Evolutionary conservation across 1,284 basidiomycete genomes (phyloP).

Genomic region (Vanrija sp.): DNA sequence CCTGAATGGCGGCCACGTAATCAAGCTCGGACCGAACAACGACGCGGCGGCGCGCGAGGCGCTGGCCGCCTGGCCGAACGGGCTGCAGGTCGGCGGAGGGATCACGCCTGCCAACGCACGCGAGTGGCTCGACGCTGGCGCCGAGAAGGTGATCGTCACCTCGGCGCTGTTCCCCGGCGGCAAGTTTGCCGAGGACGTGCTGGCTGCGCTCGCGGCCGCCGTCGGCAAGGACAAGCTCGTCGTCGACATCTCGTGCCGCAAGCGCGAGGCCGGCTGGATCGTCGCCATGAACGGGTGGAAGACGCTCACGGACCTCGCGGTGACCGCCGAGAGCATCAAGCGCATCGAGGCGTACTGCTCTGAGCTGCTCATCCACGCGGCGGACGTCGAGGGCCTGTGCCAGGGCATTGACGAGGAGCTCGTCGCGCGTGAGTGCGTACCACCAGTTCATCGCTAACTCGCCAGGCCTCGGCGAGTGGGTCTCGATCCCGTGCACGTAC

Average conservation of each 20-base stretch:
- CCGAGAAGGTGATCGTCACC: slow-evolving; percentile 95
- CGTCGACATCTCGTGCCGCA: slow-evolving; percentile 94
- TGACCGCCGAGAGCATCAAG: slow-evolving; percentile 54
- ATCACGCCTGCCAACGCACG: slow-evolving; percentile 76
- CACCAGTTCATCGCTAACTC: too few species aligned
- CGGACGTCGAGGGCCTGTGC: slow-evolving; percentile 96
- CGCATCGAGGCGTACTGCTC: slow-evolving; percentile 53
- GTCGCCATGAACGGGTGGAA: slow-evolving; percentile 99
- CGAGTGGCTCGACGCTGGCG: slow-evolving; percentile 83
- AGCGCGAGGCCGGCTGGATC: slow-evolving; percentile 73
- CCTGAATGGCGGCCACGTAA: slow-evolving; percentile 87
- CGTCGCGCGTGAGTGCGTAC: slow-evolving; percentile 67
- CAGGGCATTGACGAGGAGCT: slow-evolving; percentile 92
- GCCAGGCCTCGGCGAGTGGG: slow-evolving; percentile 86
- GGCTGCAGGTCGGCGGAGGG: slow-evolving; percentile 89
- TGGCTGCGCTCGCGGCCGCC: slow-evolving; percentile 61
- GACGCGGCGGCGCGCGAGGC: slow-evolving; percentile 82
- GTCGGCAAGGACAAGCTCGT: slow-evolving; percentile 86
- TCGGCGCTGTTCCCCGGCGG: slow-evolving; percentile 86
- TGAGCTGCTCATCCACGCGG: slow-evolving; percentile 94
- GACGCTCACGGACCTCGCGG: slow-evolving; percentile 89
- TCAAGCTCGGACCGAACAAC: slow-evolving; percentile 87
- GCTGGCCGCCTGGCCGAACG: slow-evolving; percentile 74
- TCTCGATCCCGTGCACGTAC: slow-evolving; percentile 86
- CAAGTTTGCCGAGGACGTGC: slow-evolving; percentile 70